Conservation (phyloP, 2,329 filamentous ascomycete species). For the Albifimbria verrucaria region DNA sequence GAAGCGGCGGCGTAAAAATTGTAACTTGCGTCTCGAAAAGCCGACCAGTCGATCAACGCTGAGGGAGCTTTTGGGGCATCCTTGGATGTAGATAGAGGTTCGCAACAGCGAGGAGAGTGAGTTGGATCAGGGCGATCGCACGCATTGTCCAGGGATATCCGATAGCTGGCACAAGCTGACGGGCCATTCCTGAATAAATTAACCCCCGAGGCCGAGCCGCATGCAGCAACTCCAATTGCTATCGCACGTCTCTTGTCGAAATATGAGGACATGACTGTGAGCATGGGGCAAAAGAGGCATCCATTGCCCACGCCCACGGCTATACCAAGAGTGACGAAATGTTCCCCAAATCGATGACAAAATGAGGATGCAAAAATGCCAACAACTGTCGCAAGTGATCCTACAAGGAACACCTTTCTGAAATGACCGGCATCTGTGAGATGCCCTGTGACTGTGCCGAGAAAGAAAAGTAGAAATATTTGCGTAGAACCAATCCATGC, state of each 20-base stretch:
- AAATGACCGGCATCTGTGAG: slow-evolving; percentile 36
- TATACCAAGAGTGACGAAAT: slow-evolving; percentile 29
- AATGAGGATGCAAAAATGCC: slow-evolving; percentile 41
- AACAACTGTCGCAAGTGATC: slow-evolving; percentile 27
- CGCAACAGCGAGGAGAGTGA: neutral
- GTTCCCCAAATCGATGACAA: slow-evolving; percentile 37
- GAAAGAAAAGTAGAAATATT: slow-evolving; percentile 32
- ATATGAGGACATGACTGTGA: slow-evolving; percentile 32
- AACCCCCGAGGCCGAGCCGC: slow-evolving; percentile 38
- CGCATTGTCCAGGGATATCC: neutral
- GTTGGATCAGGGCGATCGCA: neutral
- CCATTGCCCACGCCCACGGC: slow-evolving; percentile 28
- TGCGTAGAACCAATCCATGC: slow-evolving; percentile 40
- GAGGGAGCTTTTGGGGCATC: neutral
- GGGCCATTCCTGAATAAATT: slow-evolving; percentile 16
- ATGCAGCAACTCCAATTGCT: slow-evolving; percentile 26
- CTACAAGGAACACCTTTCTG: slow-evolving; percentile 25
- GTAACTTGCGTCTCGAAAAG: neutral
- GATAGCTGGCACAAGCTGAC: neutral
- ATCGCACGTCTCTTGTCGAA: slow-evolving; percentile 21
- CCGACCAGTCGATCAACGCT: neutral
- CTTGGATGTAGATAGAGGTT: neutral
- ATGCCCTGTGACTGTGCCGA: slow-evolving; percentile 32
- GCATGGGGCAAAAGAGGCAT: slow-evolving; percentile 23
- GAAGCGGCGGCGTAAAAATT: neutral